phyloP scores from a whole-genome alignment of 345 rosid genomes.

The Eucalyptus fibrosa region DNA sequence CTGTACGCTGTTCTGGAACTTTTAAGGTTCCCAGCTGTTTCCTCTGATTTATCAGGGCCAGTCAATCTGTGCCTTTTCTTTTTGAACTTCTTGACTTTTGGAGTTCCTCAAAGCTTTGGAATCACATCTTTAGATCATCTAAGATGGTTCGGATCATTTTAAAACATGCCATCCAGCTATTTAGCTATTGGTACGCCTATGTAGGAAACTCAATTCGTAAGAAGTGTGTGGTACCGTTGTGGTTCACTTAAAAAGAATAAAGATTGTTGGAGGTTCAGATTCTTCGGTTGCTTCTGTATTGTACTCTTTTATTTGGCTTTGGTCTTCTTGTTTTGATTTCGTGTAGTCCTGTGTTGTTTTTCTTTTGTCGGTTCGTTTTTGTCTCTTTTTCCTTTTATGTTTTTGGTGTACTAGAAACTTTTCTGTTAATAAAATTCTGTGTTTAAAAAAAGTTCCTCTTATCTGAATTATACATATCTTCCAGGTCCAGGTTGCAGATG shows the following conservation, averaged over 20 bases:
- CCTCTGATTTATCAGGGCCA: background rate
- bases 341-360: background rate
- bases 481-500: constrained; percentile 86
- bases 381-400: background rate
- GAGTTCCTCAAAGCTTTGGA: background rate
- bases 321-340: background rate
- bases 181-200: background rate
- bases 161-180: background rate
- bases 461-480: background rate
- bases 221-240: background rate
- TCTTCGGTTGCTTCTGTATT: background rate
- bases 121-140: background rate
- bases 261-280: background rate
- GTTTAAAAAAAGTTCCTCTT: background rate
- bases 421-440: background rate
- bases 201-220: background rate
- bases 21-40: background rate
- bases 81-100: background rate
- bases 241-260: background rate
- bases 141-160: background rate
- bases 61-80: background rate
- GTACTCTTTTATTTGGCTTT: background rate
- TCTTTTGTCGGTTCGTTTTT: background rate
- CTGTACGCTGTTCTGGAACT: background rate
- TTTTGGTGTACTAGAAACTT: background rate